Percentiles rank a stretch among this genome's conserved stretches.
Evolutionary conservation across 176 grass and related monocot species (phyloP).

Genomic region (Dendrocalamus sinicus): DNA sequence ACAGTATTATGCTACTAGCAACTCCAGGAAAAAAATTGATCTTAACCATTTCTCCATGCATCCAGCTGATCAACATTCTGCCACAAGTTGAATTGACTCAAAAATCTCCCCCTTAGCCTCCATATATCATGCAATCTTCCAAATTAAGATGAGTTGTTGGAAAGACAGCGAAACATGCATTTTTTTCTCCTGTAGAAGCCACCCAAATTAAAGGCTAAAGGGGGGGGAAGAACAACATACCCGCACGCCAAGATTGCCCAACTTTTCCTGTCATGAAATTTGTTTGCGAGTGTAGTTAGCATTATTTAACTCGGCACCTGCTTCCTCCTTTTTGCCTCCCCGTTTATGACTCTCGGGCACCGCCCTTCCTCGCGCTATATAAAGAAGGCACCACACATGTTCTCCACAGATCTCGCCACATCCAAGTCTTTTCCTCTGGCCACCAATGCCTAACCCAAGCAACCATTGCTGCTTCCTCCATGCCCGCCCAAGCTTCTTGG

Average conservation of each 20-base stretch:
- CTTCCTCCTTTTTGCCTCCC: constrained; percentile 51
- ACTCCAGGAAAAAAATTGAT: not conserved
- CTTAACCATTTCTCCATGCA: not conserved
- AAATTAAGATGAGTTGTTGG: not conserved
- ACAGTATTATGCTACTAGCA: not conserved
- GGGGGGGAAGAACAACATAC: too few relatives aligned
- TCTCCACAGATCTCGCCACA: constrained; percentile 2
- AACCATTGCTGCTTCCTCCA: not conserved
- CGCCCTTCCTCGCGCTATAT: constrained; percentile 31
- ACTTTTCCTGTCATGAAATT: not conserved
- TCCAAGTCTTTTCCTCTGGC: not conserved
- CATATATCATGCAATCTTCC: not conserved
- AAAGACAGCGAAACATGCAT: not conserved
- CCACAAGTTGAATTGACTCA: not conserved
- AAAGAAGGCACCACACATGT: not conserved
- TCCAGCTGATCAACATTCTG: not conserved
- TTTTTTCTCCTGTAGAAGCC: not conserved
- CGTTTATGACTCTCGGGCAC: constrained; percentile 21
- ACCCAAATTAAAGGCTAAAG: not conserved
- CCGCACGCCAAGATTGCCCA: not conserved
- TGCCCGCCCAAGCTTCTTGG: constrained; percentile 30
- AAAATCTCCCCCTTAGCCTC: not conserved
- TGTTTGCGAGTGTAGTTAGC: not conserved
- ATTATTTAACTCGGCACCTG: constrained; percentile 39
- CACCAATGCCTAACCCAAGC: constrained; percentile 18